Evolutionary conservation across 2,329 filamentous ascomycete genomes (phyloP).

Genomic region (Diaporthe citriasiana): DNA sequence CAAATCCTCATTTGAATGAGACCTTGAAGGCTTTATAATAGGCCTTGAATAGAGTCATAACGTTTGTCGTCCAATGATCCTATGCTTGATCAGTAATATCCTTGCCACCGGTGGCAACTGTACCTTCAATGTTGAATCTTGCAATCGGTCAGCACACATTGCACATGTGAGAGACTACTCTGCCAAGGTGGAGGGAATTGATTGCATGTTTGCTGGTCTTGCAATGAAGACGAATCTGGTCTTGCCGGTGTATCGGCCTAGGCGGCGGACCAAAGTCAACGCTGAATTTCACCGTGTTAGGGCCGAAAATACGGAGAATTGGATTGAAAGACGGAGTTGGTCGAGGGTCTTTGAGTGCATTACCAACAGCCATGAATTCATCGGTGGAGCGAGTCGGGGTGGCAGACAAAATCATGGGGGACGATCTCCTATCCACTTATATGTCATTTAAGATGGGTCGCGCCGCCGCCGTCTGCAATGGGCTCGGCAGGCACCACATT

Average conservation of each 20-base stretch:
- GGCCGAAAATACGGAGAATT: background rate
- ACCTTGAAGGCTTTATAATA: too few relatives aligned
- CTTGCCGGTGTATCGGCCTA: background rate
- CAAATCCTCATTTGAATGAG: too few relatives aligned
- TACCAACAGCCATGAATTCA: conserved; percentile 24
- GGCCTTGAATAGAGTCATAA: too few relatives aligned
- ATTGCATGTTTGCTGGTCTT: background rate
- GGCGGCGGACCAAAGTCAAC: background rate
- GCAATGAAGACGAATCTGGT: too few relatives aligned
- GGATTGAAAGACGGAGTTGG: background rate
- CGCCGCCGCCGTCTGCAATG: background rate
- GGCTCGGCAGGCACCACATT: conserved; percentile 1
- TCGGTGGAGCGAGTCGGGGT: background rate
- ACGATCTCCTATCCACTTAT: conserved; percentile 13
- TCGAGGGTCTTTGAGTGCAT: background rate
- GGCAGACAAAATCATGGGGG: conserved; percentile 3
- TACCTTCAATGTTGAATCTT: too few relatives aligned
- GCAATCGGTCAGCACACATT: too few relatives aligned
- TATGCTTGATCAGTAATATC: too few relatives aligned
- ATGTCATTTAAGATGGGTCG: conserved; percentile 18
- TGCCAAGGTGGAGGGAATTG: background rate
- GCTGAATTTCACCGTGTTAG: background rate
- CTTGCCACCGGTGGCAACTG: too few relatives aligned
- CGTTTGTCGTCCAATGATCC: too few relatives aligned
- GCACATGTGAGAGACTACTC: too few relatives aligned